These are phyloP conservation scores for Lactarius akahatsu DNA, from an alignment of 768 basidiomycete genomes.

Conservation along the genomic window DNA sequence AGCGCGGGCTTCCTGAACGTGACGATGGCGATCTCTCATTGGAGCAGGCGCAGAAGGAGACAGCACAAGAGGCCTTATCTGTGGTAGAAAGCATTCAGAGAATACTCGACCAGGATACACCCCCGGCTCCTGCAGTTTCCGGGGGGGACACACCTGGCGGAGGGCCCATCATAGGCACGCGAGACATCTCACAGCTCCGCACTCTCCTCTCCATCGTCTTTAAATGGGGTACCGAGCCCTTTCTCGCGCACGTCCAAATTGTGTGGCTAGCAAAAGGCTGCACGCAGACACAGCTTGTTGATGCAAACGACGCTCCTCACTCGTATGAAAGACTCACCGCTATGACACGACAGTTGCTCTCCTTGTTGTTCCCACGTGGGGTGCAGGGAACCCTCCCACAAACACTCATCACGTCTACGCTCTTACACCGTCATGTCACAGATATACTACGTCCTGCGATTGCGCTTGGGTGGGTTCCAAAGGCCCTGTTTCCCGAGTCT, in stretches of 20 bases:
- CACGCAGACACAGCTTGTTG: constrained; percentile 34
- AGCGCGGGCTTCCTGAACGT: constrained; percentile 19
- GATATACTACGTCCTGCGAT: constrained; percentile 63
- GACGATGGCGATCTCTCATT: constrained; percentile 11
- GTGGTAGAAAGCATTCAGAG: constrained; percentile 28
- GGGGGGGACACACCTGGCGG: constrained; percentile 17
- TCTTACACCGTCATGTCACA: constrained; percentile 55
- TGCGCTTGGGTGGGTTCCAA: constrained; percentile 72
- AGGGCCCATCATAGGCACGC: constrained; percentile 53
- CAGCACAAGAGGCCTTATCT: constrained; percentile 21
- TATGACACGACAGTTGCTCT: constrained; percentile 46
- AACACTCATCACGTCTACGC: constrained; percentile 58
- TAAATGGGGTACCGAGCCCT: constrained; percentile 65
- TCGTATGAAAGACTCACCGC: constrained; percentile 46
- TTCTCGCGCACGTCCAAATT: constrained; percentile 46
- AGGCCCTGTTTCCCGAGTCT: constrained; percentile 42
- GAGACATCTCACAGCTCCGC: constrained; percentile 62
- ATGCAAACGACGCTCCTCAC: constrained; percentile 43
- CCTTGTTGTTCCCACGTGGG: constrained; percentile 55
- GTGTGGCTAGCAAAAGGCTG: constrained; percentile 40
- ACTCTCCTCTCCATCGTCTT: constrained; percentile 67
- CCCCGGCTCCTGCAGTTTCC: not conserved
- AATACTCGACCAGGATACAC: constrained; percentile 24
- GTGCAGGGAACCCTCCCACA: constrained; percentile 48
- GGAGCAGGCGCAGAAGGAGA: constrained; percentile 24